phyloP scores from a whole-genome alignment of 306 rosid species.

The Begonia loranthoides region DNA sequence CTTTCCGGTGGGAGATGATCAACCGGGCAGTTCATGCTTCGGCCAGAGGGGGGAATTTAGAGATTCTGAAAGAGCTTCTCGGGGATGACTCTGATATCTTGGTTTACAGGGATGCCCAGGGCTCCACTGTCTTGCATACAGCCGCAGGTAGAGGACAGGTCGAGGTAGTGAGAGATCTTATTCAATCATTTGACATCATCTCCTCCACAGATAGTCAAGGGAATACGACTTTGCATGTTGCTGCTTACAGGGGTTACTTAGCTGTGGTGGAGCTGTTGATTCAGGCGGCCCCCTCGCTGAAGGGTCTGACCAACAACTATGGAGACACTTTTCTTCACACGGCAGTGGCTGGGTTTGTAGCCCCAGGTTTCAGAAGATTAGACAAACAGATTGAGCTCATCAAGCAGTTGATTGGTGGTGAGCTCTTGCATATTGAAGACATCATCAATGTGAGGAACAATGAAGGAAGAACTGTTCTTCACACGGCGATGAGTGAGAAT shows the following conservation, averaged over 20 bases:
- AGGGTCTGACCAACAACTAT: constrained; percentile 35
- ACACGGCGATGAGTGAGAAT: constrained; percentile 47
- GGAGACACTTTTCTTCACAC: constrained; percentile 83
- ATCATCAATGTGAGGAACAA: constrained; percentile 55
- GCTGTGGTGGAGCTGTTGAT: constrained; percentile 49
- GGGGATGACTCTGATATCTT: constrained; percentile 26
- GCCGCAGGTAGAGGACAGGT: constrained; percentile 80
- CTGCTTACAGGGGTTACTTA: constrained; percentile 59
- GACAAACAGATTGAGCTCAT: constrained; percentile 64
- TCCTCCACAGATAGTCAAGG: constrained; percentile 56
- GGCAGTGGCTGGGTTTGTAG: constrained; percentile 76
- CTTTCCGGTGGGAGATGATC: constrained; percentile 53
- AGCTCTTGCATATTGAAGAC: constrained; percentile 24
- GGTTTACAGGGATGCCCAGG: constrained; percentile 45
- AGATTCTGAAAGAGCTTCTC: constrained; percentile 44
- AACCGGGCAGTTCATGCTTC: constrained; percentile 73
- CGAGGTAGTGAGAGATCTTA: constrained; percentile 70
- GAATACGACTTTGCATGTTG: constrained; percentile 69
- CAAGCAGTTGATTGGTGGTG: constrained; percentile 30
- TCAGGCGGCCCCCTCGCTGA: constrained; percentile 32
- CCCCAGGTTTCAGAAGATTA: constrained; percentile 70
- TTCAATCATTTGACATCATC: constrained; percentile 38
- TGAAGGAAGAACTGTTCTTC: constrained; percentile 79
- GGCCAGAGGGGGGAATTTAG: constrained; percentile 82
- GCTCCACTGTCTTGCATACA: constrained; percentile 54